Evolutionary conservation across 768 basidiomycete genomes (phyloP).

Genomic region (Amanita pseudoporphyria): DNA sequence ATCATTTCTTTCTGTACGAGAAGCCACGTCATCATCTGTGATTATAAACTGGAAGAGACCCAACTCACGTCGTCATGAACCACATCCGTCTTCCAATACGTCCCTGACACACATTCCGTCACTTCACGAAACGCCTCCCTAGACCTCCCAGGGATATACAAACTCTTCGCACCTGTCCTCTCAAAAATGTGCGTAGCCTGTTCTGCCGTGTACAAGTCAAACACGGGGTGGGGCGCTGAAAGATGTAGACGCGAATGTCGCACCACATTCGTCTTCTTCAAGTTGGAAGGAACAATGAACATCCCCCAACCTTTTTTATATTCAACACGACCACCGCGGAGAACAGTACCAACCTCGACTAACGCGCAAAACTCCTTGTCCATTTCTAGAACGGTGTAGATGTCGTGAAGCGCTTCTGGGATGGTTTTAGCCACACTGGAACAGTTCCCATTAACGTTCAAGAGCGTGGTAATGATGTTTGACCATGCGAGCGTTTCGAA

Average conservation of each 20-base stretch:
- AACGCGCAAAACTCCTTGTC: constrained; percentile 4
- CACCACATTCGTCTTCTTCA: not conserved
- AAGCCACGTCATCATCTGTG: not conserved
- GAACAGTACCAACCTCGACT: not conserved
- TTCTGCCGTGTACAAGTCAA: constrained; percentile 26
- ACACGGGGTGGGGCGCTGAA: constrained; percentile 35
- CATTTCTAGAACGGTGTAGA: not conserved
- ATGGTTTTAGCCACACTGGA: not conserved
- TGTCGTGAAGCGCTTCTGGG: not conserved
- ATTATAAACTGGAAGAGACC: not conserved
- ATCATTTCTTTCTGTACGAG: constrained; percentile 37
- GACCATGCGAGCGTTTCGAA: not conserved
- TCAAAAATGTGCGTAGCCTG: constrained; percentile 34
- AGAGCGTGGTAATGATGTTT: not conserved
- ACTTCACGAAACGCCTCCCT: constrained; percentile 23
- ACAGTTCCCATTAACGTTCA: not conserved
- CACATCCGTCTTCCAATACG: constrained; percentile 36
- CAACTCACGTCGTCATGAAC: constrained; percentile 32
- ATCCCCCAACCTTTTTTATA: constrained; percentile 6
- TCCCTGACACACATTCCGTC: constrained; percentile 24
- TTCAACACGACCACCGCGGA: not conserved
- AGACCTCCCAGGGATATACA: constrained; percentile 31
- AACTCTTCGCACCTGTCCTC: constrained; percentile 27
- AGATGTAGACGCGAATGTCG: constrained; percentile 19
- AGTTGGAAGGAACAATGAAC: not conserved